phyloP scores from a whole-genome alignment of 331 rosid genomes.

The Rosa hybrid region DNA sequence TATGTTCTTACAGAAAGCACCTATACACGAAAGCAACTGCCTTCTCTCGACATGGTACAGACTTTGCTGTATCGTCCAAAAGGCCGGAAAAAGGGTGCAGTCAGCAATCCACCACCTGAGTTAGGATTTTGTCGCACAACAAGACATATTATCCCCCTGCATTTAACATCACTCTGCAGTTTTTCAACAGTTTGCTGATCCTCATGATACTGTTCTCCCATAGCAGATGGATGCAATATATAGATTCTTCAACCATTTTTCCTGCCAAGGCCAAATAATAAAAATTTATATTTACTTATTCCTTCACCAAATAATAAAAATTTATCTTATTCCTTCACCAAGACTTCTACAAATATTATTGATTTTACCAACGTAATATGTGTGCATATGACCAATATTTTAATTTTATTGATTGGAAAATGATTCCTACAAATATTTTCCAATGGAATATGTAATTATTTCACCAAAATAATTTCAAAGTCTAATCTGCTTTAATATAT shows the following conservation, averaged over 20 bases:
- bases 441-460: neutral
- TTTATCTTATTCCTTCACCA: neutral
- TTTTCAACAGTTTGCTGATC: constrained; percentile 8
- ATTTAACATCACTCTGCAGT: constrained; percentile 14
- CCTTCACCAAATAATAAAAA: neutral
- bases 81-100: constrained; percentile 18
- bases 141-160: constrained; percentile 21
- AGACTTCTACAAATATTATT: neutral
- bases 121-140: neutral
- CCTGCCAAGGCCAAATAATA: constrained; percentile 25
- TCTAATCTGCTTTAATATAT: neutral
- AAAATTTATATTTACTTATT: neutral
- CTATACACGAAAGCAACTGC: constrained; percentile 24
- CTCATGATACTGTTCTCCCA: constrained; percentile 49
- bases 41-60: constrained; percentile 15
- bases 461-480: neutral
- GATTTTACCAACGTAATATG: neutral
- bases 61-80: constrained; percentile 5
- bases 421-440: neutral
- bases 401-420: too few relatives aligned
- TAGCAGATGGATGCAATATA: constrained; percentile 44
- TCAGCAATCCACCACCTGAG: constrained; percentile 6
- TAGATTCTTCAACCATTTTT: constrained; percentile 45
- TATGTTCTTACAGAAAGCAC: constrained; percentile 10
- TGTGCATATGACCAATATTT: neutral